Evolutionary conservation across 2,329 filamentous ascomycete species (phyloP).

Genomic region (Botrytis fragariae): DNA sequence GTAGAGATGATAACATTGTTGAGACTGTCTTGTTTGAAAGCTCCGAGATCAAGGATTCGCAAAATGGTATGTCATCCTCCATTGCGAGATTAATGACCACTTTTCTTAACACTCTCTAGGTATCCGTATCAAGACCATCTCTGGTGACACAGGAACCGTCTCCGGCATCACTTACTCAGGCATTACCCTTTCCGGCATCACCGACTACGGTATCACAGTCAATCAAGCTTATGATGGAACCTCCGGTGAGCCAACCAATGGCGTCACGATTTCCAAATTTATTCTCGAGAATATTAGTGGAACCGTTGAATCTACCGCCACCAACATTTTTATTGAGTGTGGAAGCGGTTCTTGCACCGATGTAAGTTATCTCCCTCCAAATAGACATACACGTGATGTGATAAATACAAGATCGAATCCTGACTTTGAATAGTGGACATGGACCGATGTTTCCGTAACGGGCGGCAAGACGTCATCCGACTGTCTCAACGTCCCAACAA

Average conservation of each 20-base stretch:
- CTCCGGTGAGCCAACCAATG: slow-evolving; percentile 44
- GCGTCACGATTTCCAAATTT: slow-evolving; percentile 51
- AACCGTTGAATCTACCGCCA: slow-evolving; percentile 41
- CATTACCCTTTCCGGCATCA: slow-evolving; percentile 50
- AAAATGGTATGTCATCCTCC: slow-evolving; percentile 50
- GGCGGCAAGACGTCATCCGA: slow-evolving; percentile 48
- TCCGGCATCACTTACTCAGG: slow-evolving; percentile 50
- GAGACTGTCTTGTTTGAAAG: slow-evolving; percentile 50
- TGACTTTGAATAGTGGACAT: slow-evolving; percentile 45
- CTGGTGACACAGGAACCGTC: slow-evolving; percentile 51
- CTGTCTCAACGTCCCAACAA: slow-evolving; percentile 41
- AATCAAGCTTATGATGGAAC: slow-evolving; percentile 56
- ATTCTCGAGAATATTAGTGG: slow-evolving; percentile 46
- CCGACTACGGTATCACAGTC: slow-evolving; percentile 51
- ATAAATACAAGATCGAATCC: background rate
- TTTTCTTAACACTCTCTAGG: slow-evolving; percentile 38
- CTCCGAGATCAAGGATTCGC: slow-evolving; percentile 47
- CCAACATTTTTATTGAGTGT: slow-evolving; percentile 52
- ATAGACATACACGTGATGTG: background rate
- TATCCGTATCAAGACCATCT: slow-evolving; percentile 57
- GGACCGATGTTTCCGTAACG: slow-evolving; percentile 48
- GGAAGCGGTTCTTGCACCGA: slow-evolving; percentile 48
- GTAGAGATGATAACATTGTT: slow-evolving; percentile 53
- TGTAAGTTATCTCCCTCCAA: slow-evolving; percentile 4
- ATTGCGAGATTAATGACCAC: slow-evolving; percentile 39